phyloP scores from a whole-genome alignment of 1,139 yeast species.

The Geotrichum reessii region DNA sequence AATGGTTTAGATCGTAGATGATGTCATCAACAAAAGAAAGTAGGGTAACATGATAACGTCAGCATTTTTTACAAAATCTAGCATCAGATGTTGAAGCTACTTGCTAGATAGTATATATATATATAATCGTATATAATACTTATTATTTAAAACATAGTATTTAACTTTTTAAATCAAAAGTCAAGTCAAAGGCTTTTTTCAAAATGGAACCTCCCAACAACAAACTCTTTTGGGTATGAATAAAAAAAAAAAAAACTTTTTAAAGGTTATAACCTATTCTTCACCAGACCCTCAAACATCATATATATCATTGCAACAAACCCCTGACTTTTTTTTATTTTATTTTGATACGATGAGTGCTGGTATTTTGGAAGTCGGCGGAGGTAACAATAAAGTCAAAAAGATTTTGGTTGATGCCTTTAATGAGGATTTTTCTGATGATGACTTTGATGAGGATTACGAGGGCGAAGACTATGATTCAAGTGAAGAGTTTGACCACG shows the following conservation, averaged over 20 bases:
- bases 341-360: neutral
- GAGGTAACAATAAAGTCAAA: neutral
- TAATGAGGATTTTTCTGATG: constrained; percentile 7
- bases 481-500: constrained; percentile 14
- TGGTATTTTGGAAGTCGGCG: neutral
- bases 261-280: neutral
- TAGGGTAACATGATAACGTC: neutral
- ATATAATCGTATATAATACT: too few species aligned
- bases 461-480: constrained; percentile 15
- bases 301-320: neutral
- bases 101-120: too few species aligned
- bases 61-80: neutral
- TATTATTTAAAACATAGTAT: neutral
- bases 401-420: constrained; percentile 6
- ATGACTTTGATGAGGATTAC: constrained; percentile 6
- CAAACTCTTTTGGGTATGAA: neutral
- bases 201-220: neutral
- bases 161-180: too few species aligned
- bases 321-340: too few species aligned
- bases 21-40: neutral
- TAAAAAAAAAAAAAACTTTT: neutral
- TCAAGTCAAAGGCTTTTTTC: too few species aligned
- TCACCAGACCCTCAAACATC: neutral
- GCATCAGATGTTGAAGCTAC: neutral
- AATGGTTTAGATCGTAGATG: neutral